A percentile compares a stretch with the other conserved stretches of the same genome.
phyloP scores from a whole-genome alignment of 306 rosid genomes.

The Fagus crenata region DNA sequence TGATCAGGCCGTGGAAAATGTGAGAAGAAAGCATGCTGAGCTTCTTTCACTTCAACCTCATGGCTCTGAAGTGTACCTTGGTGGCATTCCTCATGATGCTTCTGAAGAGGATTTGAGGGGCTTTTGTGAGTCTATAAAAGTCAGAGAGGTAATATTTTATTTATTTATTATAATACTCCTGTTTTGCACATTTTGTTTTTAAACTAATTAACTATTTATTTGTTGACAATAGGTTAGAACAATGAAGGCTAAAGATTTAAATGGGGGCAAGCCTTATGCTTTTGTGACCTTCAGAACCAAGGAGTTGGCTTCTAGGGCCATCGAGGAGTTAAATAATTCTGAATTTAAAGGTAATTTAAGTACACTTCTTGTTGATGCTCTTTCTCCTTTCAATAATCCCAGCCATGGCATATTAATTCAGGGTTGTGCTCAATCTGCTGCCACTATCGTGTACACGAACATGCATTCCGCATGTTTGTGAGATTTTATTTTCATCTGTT shows the following conservation, averaged over 20 bases:
- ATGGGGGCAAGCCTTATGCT: constrained; percentile 60
- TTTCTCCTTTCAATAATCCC: constrained; percentile 11
- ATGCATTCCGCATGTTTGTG: not conserved
- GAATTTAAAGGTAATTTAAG: constrained; percentile 56
- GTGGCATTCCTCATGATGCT: constrained; percentile 57
- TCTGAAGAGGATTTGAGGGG: constrained; percentile 61
- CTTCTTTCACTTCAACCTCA: constrained; percentile 82
- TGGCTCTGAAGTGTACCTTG: constrained; percentile 72
- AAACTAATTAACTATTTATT: constrained; percentile 21
- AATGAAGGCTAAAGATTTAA: constrained; percentile 60
- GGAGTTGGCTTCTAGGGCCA: constrained; percentile 68
- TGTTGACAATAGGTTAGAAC: constrained; percentile 53
- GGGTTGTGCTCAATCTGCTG: not conserved
- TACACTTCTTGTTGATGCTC: not conserved
- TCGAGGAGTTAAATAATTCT: constrained; percentile 54
- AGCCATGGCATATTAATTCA: constrained; percentile 12
- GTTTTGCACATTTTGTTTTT: constrained; percentile 2
- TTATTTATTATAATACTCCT: constrained; percentile 9
- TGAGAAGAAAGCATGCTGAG: constrained; percentile 54
- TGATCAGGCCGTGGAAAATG: constrained; percentile 30
- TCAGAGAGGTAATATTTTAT: constrained; percentile 47
- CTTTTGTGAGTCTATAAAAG: constrained; percentile 64
- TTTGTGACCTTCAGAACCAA: constrained; percentile 68
- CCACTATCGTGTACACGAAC: constrained; percentile 2
- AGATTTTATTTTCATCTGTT: not conserved